Evolutionary conservation across 345 rosid genomes (phyloP).

Genomic region (thale cress (Arabidopsis thaliana)): TAIR10.1 NC_003071.7:15514001-15514500

Average conservation of each 20-base stretch:
- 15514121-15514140: slow-evolving; percentile 10
- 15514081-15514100: slow-evolving; percentile 30
- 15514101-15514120: slow-evolving; percentile 38
- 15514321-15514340: not conserved
- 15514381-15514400: slow-evolving; percentile 30
- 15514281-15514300: not conserved
- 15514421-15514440: slow-evolving; percentile 27
- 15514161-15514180: not conserved
- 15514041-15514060: slow-evolving; percentile 27
- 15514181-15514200: not conserved
- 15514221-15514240: not conserved
- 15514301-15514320: not conserved
- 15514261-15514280: not conserved
- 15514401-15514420: slow-evolving; percentile 33
- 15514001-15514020: not conserved
- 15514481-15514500: not conserved
- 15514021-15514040: slow-evolving; percentile 21
- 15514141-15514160: not conserved
- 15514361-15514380: slow-evolving; percentile 25
- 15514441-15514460: slow-evolving; percentile 3
- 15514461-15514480: not conserved
- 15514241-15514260: not conserved
- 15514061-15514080: slow-evolving; percentile 12
- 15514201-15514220: not conserved
- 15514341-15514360: not conserved